phyloP scores from a whole-genome alignment of 805 yeast species.

The Ogataea sp. region DNA sequence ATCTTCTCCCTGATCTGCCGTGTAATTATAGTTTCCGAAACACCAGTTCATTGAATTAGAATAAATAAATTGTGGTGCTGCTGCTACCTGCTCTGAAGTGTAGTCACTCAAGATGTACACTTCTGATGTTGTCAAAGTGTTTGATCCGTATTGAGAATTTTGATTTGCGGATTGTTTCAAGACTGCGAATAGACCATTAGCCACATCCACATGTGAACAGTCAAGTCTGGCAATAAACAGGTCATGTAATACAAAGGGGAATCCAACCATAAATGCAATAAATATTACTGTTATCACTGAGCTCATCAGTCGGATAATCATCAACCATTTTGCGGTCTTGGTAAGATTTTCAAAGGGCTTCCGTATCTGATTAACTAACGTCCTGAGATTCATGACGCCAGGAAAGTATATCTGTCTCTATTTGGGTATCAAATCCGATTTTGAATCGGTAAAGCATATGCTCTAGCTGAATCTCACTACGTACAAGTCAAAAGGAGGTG shows the following conservation, averaged over 20 bases:
- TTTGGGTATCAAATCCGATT: too few relatives aligned
- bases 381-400: constrained; percentile 11
- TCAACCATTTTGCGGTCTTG: constrained; percentile 17
- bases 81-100: constrained; percentile 35
- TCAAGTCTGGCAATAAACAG: constrained; percentile 29
- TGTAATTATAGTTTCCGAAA: constrained; percentile 28
- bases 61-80: constrained; percentile 40
- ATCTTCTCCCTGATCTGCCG: constrained; percentile 8
- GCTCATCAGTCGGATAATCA: constrained; percentile 10
- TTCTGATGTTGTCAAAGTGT: constrained; percentile 40
- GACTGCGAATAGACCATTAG: constrained; percentile 42
- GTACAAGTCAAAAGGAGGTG: too few relatives aligned
- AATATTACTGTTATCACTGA: constrained; percentile 5
- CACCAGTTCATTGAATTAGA: constrained; percentile 38
- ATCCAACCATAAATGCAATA: constrained; percentile 3
- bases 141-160: constrained; percentile 12
- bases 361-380: background rate
- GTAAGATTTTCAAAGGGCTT: constrained; percentile 20
- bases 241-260: constrained; percentile 5
- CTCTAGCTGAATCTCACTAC: too few relatives aligned
- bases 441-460: too few relatives aligned
- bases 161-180: constrained; percentile 21
- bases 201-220: constrained; percentile 45
- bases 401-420: too few relatives aligned
- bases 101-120: constrained; percentile 36